Evolutionary conservation across 768 basidiomycete genomes (phyloP).

Genomic region (Suillus bovinus): DNA sequence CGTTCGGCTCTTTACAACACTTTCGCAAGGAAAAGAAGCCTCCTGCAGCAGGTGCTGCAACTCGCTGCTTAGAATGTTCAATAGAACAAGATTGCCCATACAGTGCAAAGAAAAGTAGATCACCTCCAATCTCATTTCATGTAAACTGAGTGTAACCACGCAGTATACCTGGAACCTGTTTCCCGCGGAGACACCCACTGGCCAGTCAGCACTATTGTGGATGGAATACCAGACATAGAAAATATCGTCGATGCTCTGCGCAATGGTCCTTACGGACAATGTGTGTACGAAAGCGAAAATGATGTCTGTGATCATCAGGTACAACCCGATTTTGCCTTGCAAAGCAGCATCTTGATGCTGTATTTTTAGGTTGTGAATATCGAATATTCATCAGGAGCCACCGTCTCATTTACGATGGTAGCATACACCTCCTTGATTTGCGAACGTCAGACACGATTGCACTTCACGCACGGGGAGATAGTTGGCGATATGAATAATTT

Average conservation of each 20-base stretch:
- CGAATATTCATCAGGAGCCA: constrained; percentile 79
- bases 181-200: constrained; percentile 47
- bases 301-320: constrained; percentile 89
- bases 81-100: constrained; percentile 76
- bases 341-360: background rate
- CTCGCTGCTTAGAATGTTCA: constrained; percentile 77
- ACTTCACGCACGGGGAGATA: constrained; percentile 87
- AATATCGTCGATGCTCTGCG: constrained; percentile 75
- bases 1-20: constrained; percentile 84
- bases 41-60: constrained; percentile 59
- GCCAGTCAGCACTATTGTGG: constrained; percentile 71
- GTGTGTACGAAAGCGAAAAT: constrained; percentile 84
- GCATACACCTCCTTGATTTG: constrained; percentile 81
- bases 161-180: constrained; percentile 85
- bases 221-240: constrained; percentile 86
- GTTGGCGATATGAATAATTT: constrained; percentile 82
- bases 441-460: constrained; percentile 79
- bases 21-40: constrained; percentile 79
- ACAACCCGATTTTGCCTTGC: constrained; percentile 5
- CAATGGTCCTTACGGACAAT: constrained; percentile 72
- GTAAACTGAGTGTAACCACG: constrained; percentile 8
- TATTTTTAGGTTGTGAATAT: constrained; percentile 71
- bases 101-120: constrained; percentile 81
- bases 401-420: constrained; percentile 88
- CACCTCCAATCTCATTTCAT: background rate